phyloP scores from a whole-genome alignment of 2,329 filamentous ascomycete genomes.

The Alternaria dauci region DNA sequence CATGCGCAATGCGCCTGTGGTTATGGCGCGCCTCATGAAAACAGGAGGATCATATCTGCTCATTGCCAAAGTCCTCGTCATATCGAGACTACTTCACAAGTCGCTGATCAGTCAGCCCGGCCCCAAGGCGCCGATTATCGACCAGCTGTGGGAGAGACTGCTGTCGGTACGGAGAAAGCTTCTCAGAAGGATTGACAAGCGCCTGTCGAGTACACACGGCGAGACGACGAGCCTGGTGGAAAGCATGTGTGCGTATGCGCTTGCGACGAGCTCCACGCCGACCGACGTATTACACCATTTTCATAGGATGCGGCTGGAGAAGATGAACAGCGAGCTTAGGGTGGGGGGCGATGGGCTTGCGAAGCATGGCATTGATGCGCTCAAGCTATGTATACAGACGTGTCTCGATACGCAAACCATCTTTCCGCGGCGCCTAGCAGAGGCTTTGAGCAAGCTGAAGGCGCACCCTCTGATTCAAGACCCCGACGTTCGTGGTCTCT shows the following conservation, averaged over 20 bases:
- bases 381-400: slow-evolving; percentile 79
- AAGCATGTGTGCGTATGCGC: slow-evolving; percentile 80
- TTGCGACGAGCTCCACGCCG: slow-evolving; percentile 80
- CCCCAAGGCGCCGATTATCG: slow-evolving; percentile 62
- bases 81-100: slow-evolving; percentile 78
- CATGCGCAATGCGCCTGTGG: slow-evolving; percentile 63
- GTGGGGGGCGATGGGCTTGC: slow-evolving; percentile 54
- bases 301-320: slow-evolving; percentile 73
- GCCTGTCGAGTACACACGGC: slow-evolving; percentile 48
- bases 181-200: slow-evolving; percentile 69
- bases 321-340: slow-evolving; percentile 71
- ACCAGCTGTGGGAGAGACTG: slow-evolving; percentile 70
- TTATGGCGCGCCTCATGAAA: slow-evolving; percentile 63
- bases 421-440: slow-evolving; percentile 74
- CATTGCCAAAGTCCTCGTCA: slow-evolving; percentile 71
- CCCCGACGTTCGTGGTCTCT: slow-evolving; percentile 68
- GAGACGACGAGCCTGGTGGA: slow-evolving; percentile 67
- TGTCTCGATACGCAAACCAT: slow-evolving; percentile 79
- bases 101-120: slow-evolving; percentile 70
- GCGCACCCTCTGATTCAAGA: slow-evolving; percentile 76
- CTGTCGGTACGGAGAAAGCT: slow-evolving; percentile 69
- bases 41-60: slow-evolving; percentile 61
- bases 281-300: slow-evolving; percentile 83
- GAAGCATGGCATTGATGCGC: slow-evolving; percentile 67
- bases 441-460: slow-evolving; percentile 74